Percentiles rank a stretch among this genome's conserved stretches.
phyloP scores from a whole-genome alignment of 1,139 yeast species.

The Schwanniomyces etchellsii region DNA sequence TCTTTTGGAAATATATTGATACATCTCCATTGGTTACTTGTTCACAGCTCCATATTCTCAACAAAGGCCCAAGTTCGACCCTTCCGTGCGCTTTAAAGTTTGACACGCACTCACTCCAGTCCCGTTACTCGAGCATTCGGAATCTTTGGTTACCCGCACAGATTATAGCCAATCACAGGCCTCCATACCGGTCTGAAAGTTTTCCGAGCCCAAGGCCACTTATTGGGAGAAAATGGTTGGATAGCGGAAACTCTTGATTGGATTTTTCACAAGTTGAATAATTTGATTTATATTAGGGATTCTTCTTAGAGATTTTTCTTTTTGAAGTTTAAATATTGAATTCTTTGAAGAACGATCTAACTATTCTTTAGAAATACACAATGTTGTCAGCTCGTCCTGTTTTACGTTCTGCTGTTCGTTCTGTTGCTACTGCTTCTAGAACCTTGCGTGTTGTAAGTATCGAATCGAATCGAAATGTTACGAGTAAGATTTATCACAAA shows the following conservation, averaged over 20 bases:
- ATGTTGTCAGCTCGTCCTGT: constrained; percentile 83
- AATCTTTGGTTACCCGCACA: constrained; percentile 3
- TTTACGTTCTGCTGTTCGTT: constrained; percentile 77
- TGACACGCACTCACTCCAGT: no score
- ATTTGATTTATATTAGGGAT: constrained; percentile 1
- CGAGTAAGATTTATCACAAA: no score
- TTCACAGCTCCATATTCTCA: no score
- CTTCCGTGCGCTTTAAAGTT: no score
- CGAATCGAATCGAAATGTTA: constrained; percentile 1
- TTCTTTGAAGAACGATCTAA: constrained; percentile 7
- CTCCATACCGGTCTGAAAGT: constrained; percentile 4
- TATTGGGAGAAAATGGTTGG: constrained; percentile 6
- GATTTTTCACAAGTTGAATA: background rate
- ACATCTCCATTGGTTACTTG: no score
- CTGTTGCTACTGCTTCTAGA: constrained; percentile 64
- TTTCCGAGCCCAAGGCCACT: constrained; percentile 6
- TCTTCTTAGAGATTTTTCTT: constrained; percentile 2
- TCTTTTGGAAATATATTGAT: no score
- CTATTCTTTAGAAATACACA: constrained; percentile 8
- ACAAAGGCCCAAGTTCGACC: no score
- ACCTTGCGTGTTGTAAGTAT: constrained; percentile 62
- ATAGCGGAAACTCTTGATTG: constrained; percentile 1
- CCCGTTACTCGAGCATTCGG: no score
- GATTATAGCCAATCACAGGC: constrained; percentile 1
- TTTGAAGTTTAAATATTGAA: constrained; percentile 4